Evolutionary conservation across 495 filamentous ascomycete genomes (phyloP).

Genomic region (Neurospora africana): DNA sequence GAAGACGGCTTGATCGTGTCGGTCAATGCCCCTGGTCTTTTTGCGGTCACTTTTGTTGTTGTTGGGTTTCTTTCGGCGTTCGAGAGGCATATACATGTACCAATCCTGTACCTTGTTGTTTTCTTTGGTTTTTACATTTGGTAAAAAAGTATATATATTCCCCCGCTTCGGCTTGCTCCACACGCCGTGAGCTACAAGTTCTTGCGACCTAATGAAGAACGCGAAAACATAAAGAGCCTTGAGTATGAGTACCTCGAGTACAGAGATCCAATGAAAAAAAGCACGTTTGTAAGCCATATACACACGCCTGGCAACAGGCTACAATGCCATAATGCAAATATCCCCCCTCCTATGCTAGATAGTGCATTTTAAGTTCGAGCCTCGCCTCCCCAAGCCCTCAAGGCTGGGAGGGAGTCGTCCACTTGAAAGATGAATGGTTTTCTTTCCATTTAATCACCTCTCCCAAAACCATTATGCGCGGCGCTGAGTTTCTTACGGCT

Average conservation of each 20-base stretch:
- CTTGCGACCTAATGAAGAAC: neutral
- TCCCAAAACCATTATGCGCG: neutral
- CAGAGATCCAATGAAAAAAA: neutral
- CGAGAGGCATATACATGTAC: neutral
- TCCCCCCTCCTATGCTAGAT: neutral
- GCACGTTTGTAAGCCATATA: neutral
- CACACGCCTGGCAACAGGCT: neutral
- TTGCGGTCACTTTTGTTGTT: neutral
- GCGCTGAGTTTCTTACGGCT: neutral
- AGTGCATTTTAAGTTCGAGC: neutral
- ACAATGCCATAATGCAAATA: neutral
- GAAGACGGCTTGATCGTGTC: slow-evolving; percentile 3
- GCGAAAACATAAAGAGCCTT: neutral
- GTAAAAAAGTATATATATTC: neutral
- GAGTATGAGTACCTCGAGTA: neutral
- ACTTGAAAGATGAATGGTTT: too few relatives aligned
- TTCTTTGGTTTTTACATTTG: neutral
- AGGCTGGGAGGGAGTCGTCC: too few relatives aligned
- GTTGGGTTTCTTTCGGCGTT: neutral
- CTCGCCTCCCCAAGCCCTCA: neutral
- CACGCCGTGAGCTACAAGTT: too few relatives aligned
- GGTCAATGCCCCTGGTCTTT: neutral
- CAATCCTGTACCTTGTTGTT: neutral
- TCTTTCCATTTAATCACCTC: neutral
- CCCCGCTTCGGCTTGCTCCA: neutral